Conservation (phyloP, 164 flowering plant genomes). For the Nymphaea colorata region DNA sequence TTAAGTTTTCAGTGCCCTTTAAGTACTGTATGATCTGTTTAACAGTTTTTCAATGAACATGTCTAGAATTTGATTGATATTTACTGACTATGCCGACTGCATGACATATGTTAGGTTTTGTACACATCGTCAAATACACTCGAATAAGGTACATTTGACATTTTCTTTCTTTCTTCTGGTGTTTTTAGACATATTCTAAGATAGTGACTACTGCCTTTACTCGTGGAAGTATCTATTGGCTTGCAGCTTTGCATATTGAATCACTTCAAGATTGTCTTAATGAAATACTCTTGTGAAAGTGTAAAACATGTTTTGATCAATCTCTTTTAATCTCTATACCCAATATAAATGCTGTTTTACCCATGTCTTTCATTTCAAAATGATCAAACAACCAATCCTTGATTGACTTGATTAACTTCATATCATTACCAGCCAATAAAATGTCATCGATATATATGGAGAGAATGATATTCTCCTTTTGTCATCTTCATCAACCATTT, state of each 20-base stretch:
- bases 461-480: background rate
- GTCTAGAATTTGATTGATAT: too few relatives aligned
- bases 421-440: background rate
- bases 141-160: background rate
- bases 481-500: background rate
- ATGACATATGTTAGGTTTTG: too few relatives aligned
- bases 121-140: background rate
- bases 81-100: too few relatives aligned
- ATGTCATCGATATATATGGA: background rate
- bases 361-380: background rate
- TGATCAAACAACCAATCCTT: background rate
- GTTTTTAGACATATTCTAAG: too few relatives aligned
- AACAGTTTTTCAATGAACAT: too few relatives aligned
- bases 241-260: background rate
- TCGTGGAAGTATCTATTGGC: background rate
- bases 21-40: too few relatives aligned
- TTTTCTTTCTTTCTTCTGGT: background rate
- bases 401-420: background rate
- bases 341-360: background rate
- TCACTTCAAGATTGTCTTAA: background rate
- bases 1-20: too few relatives aligned
- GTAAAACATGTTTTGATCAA: background rate
- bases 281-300: background rate
- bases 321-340: background rate
- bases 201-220: background rate